Conservation (phyloP, 2,329 filamentous ascomycete genomes). For the Fusarium zealandicum region DNA sequence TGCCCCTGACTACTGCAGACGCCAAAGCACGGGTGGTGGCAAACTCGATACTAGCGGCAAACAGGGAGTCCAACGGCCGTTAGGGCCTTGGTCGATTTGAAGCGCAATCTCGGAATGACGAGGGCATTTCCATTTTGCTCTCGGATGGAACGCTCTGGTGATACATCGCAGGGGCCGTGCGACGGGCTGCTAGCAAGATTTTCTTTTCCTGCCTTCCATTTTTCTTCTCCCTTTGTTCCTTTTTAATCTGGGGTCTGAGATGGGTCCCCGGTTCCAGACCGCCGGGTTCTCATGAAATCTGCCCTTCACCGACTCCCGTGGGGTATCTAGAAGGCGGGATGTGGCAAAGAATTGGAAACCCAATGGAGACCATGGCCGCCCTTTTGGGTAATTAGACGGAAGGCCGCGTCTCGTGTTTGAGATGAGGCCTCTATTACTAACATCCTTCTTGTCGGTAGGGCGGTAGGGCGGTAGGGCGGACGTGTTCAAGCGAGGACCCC, state of each 20-base stretch:
- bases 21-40: conserved; percentile 37
- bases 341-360: conserved; percentile 32
- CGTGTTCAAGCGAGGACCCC: conserved; percentile 2
- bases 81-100: conserved; percentile 19
- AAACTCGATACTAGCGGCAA: conserved; percentile 37
- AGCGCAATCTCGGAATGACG: conserved; percentile 13
- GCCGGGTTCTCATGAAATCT: conserved; percentile 28
- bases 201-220: conserved; percentile 26
- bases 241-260: conserved; percentile 34
- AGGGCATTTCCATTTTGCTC: conserved; percentile 15
- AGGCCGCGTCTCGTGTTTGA: conserved; percentile 13
- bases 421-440: conserved; percentile 10
- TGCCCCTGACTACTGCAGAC: conserved; percentile 39
- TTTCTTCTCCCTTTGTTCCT: conserved; percentile 23
- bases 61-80: conserved; percentile 34
- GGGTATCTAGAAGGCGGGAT: conserved; percentile 17
- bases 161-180: conserved; percentile 14
- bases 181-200: conserved; percentile 18
- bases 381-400: conserved; percentile 17
- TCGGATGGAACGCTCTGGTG: conserved; percentile 4
- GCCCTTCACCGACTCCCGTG: conserved; percentile 35
- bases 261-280: conserved; percentile 33
- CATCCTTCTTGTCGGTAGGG: conserved; percentile 11
- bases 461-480: conserved; percentile 11
- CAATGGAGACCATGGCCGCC: conserved; percentile 7